These are phyloP conservation scores for Termitomyces bulborhizus DNA, from an alignment of 768 basidiomycete genomes.

Conservation along the genomic window DNA sequence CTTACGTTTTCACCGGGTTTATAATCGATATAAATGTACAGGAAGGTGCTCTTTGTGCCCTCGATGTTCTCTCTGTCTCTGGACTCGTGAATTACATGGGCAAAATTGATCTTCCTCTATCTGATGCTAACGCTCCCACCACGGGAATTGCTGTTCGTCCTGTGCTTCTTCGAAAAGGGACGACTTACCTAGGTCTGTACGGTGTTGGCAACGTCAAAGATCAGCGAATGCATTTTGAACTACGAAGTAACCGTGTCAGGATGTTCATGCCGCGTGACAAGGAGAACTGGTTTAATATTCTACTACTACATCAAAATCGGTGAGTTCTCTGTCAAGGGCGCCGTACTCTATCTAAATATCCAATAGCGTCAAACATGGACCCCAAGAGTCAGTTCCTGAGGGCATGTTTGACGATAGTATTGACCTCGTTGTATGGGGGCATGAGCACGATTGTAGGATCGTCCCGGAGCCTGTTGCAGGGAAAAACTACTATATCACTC, in stretches of 20 bases:
- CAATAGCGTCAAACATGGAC: slow-evolving; percentile 84
- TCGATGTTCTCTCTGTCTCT: slow-evolving; percentile 90
- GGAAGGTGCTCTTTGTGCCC: slow-evolving; percentile 94
- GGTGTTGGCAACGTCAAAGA: slow-evolving; percentile 97
- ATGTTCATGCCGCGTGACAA: slow-evolving; percentile 96
- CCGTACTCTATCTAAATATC: background rate
- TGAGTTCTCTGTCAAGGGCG: slow-evolving; percentile 24
- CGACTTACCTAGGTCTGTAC: slow-evolving; percentile 83
- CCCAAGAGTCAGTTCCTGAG: slow-evolving; percentile 92
- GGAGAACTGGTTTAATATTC: slow-evolving; percentile 90
- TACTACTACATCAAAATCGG: slow-evolving; percentile 96
- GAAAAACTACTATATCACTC: slow-evolving; percentile 86
- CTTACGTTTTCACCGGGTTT: background rate
- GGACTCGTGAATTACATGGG: slow-evolving; percentile 98
- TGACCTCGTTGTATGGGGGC: slow-evolving; percentile 95
- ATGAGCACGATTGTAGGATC: slow-evolving; percentile 97
- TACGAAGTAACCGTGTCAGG: slow-evolving; percentile 86
- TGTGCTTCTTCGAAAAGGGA: slow-evolving; percentile 86
- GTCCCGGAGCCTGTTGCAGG: slow-evolving; percentile 87
- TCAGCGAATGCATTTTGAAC: slow-evolving; percentile 92
- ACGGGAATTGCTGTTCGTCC: slow-evolving; percentile 85
- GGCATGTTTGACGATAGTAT: slow-evolving; percentile 96
- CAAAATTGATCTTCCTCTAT: slow-evolving; percentile 81
- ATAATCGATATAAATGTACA: slow-evolving; percentile 21
- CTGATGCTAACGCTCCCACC: slow-evolving; percentile 58